Base-by-base conservation (phyloP, 345 rosid species). In the Bruguiera sexangula region DNA sequence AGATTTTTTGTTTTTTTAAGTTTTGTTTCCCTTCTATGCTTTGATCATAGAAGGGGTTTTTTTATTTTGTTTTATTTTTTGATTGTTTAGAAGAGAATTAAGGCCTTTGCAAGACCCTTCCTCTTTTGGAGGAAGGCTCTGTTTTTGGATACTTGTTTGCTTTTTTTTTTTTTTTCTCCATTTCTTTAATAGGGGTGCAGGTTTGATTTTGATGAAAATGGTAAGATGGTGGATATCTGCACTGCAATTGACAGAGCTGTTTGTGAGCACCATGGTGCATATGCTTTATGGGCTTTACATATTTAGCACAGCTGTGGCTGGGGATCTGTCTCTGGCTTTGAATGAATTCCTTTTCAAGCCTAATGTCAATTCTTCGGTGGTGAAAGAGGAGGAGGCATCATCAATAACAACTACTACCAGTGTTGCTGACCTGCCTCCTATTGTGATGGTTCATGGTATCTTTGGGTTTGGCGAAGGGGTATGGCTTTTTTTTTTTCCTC, bases 401-500 rank as follows among this genome's bases (percentile, higher is more conserved):
- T 24, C 56, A 26, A 8, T 62, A 13, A 31, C n/a, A 46, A 57
- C 69, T 6, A 54, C 76, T 27, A 70, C 78, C 24, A 67, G 66
- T 60, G 74, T 51, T 59, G 73, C 52, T 75, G 83, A 71, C 74
- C 57, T 92, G 79, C 89, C 96, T 80, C 98, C 98, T 31, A 90
- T 96, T 73, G 99, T 96, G 43, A 62, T 96, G 59, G 95, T 96
- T 27, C 99, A 96, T 79, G 99, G 99, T 60, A 92, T 96, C 82
- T 96, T 96, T 61, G 99, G 99, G 53, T 96, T 96, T 80, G 99
- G 99, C 20, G 86, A 92, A 85, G 99, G 98, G 87, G 98, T 96
- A 71, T 39, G 79, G 46, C 21, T 19, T 1, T 56, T 22, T 50
- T 8, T 54, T 54, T 43, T 15, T 13, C 50, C 18, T 3, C 50